Evolutionary conservation across 2,329 filamentous ascomycete species (phyloP).

Genomic region (Fusarium sp.): DNA sequence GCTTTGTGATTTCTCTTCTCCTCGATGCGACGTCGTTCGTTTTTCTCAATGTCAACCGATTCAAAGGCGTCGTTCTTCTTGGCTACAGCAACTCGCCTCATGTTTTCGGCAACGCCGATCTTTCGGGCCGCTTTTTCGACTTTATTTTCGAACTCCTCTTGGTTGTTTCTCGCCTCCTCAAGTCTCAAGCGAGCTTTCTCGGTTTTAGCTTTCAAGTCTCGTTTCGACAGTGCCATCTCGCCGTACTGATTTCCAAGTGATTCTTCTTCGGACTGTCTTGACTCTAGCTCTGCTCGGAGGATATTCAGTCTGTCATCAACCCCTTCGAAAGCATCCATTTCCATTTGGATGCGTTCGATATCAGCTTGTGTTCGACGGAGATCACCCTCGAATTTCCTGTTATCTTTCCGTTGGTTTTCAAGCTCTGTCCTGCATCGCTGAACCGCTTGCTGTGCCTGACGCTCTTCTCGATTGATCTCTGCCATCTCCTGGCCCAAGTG

Average conservation of each 20-base stretch:
- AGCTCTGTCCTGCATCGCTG: conserved; percentile 62
- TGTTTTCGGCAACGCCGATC: conserved; percentile 60
- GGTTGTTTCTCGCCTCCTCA: conserved; percentile 52
- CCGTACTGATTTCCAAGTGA: conserved; percentile 68
- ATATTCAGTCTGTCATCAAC: conserved; percentile 74
- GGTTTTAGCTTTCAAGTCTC: conserved; percentile 59
- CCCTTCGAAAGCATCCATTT: conserved; percentile 75
- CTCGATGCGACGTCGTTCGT: conserved; percentile 60
- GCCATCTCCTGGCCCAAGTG: conserved; percentile 68
- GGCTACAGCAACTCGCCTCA: conserved; percentile 65
- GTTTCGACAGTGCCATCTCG: conserved; percentile 62
- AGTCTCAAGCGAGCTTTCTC: conserved; percentile 56
- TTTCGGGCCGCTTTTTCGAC: conserved; percentile 69
- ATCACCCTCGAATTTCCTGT: conserved; percentile 61
- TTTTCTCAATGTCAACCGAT: conserved; percentile 61
- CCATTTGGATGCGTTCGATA: conserved; percentile 63
- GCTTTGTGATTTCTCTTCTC: conserved; percentile 61
- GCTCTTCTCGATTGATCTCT: conserved; percentile 63
- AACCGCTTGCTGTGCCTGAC: conserved; percentile 60
- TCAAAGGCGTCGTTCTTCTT: conserved; percentile 73
- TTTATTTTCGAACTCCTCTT: conserved; percentile 58
- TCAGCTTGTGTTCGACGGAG: conserved; percentile 71
- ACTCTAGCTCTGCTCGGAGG: conserved; percentile 68
- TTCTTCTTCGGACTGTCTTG: conserved; percentile 62
- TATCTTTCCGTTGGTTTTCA: conserved; percentile 57